A percentile compares a stretch with the other conserved stretches of the same genome.
phyloP scores from a whole-genome alignment of 129 eudicot genomes.

The Chrysanthemum makinoi region DNA sequence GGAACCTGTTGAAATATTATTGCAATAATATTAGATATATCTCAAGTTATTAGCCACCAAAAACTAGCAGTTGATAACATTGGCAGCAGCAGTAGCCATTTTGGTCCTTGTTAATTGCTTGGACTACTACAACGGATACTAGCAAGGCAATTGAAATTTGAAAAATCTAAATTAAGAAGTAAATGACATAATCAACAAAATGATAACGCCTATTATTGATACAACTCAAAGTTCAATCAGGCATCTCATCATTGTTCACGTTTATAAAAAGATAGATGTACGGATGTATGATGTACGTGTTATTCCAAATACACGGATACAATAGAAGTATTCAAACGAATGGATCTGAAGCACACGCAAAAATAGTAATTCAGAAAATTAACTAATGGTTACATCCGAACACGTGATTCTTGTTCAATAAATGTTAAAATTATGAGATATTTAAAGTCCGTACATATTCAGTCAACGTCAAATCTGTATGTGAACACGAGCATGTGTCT shows the following conservation, averaged over 20 bases:
- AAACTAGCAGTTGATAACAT: background rate
- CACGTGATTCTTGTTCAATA: background rate
- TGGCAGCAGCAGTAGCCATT: background rate
- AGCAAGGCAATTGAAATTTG: background rate
- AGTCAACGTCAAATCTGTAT: background rate
- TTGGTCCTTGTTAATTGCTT: slow-evolving; percentile 1
- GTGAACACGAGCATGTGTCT: slow-evolving; percentile 15
- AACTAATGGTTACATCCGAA: too few relatives aligned
- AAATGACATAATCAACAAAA: background rate
- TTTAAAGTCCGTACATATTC: background rate
- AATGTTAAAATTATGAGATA: background rate
- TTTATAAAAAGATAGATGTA: background rate
- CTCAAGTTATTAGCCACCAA: slow-evolving; percentile 8
- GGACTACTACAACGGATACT: background rate
- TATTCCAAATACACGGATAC: background rate
- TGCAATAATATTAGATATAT: slow-evolving; percentile 11
- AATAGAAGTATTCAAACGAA: background rate
- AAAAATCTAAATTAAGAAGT: slow-evolving; percentile 5
- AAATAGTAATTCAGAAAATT: background rate
- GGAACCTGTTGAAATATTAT: slow-evolving; percentile 61
- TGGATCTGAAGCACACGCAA: background rate
- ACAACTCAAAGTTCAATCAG: background rate
- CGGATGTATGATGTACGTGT: background rate
- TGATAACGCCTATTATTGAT: background rate
- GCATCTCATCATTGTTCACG: slow-evolving; percentile 6